phyloP scores from a whole-genome alignment of 495 filamentous ascomycete species.

The Neurospora sp. region DNA sequence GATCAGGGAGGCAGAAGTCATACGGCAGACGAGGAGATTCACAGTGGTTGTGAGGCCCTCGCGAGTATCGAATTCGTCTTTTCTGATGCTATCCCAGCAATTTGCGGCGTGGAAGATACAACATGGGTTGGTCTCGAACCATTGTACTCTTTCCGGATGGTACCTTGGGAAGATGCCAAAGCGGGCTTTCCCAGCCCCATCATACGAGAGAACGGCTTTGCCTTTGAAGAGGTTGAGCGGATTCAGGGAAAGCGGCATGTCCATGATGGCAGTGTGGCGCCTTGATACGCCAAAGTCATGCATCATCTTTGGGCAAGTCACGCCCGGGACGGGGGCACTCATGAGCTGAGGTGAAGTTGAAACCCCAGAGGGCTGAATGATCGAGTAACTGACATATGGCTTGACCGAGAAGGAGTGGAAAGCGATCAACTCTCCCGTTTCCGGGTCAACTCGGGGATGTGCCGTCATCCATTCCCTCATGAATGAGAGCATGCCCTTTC shows the following conservation, averaged over 20 bases:
- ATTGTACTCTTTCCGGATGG: slow-evolving; percentile 40
- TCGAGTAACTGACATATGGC: slow-evolving; percentile 57
- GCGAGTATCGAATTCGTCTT: not conserved
- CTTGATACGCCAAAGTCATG: slow-evolving; percentile 59
- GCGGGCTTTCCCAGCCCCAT: slow-evolving; percentile 41
- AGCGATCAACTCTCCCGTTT: slow-evolving; percentile 50
- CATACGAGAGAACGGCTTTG: slow-evolving; percentile 44
- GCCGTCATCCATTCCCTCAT: slow-evolving; percentile 60
- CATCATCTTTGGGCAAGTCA: slow-evolving; percentile 57
- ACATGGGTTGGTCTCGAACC: slow-evolving; percentile 55
- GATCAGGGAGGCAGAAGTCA: slow-evolving; percentile 48
- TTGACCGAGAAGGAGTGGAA: slow-evolving; percentile 50
- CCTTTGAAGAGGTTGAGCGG: slow-evolving; percentile 45
- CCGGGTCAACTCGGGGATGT: slow-evolving; percentile 53
- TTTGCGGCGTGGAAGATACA: slow-evolving; percentile 61
- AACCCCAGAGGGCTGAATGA: slow-evolving; percentile 30
- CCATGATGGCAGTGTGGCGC: slow-evolving; percentile 52
- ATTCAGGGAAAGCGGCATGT: slow-evolving; percentile 54
- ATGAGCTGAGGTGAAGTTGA: not conserved
- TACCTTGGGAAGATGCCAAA: slow-evolving; percentile 56
- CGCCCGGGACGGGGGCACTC: slow-evolving; percentile 35
- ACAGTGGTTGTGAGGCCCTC: slow-evolving; percentile 24
- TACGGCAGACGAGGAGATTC: slow-evolving; percentile 51
- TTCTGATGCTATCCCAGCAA: slow-evolving; percentile 41
- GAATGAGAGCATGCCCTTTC: slow-evolving; percentile 40